Evolutionary conservation across 2,329 filamentous ascomycete genomes (phyloP).

Genomic region (Pestalotiopsis fici): DNA sequence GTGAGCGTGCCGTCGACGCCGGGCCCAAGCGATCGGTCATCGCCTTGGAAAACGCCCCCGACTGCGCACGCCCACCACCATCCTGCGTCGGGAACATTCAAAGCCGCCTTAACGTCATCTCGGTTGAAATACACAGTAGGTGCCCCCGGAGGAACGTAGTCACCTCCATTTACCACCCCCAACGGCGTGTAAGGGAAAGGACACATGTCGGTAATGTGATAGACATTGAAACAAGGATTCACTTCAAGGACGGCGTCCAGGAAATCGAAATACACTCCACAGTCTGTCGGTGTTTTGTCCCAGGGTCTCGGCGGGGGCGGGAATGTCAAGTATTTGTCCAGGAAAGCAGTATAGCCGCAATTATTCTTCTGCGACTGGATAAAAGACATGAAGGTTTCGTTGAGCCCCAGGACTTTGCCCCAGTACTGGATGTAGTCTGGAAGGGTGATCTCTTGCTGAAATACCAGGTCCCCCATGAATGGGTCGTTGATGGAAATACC

Average conservation of each 20-base stretch:
- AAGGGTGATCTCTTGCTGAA: not conserved
- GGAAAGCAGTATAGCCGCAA: not conserved
- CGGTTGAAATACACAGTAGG: not conserved
- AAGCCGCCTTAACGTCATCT: not conserved
- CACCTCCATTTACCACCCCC: not conserved
- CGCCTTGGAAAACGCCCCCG: constrained; percentile 55
- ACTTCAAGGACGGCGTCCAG: not conserved
- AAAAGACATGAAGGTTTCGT: not conserved
- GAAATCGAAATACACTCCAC: not conserved
- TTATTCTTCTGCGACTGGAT: not conserved
- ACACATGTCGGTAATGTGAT: constrained; percentile 1
- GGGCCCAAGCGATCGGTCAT: constrained; percentile 56
- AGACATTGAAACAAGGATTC: not conserved
- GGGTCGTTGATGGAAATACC: not conserved
- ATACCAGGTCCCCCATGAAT: not conserved
- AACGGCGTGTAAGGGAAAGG: not conserved
- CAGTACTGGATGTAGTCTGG: not conserved
- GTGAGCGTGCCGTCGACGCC: constrained; percentile 41
- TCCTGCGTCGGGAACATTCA: not conserved
- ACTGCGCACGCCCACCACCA: not conserved
- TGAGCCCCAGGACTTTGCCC: not conserved
- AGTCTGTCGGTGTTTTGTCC: not conserved
- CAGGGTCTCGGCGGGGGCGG: not conserved
- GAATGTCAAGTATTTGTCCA: constrained; percentile 1
- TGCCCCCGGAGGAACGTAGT: not conserved